These are phyloP conservation scores for sweet orange (Citrus sinensis) DNA, from an alignment of 345 rosid genomes.

Conservation along the genomic window DNA sequence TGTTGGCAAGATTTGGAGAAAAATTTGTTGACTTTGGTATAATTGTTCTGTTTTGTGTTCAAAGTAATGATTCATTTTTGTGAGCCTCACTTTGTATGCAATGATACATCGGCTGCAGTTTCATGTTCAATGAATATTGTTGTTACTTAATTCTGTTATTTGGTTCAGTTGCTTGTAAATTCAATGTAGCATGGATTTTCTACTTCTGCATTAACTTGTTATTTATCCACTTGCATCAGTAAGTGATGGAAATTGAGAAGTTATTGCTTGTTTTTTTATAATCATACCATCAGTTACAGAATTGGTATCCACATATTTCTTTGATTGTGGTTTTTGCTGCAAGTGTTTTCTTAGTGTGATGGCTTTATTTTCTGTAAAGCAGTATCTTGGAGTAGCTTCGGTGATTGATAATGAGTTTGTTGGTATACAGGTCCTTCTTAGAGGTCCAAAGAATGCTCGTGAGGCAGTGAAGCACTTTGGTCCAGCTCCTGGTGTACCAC, in stretches of 20 bases:
- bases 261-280: neutral
- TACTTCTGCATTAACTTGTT: neutral
- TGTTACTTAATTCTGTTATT: neutral
- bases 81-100: neutral
- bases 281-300: neutral
- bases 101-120: neutral
- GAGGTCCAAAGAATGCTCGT: constrained; percentile 94
- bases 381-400: too few species aligned
- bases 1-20: neutral
- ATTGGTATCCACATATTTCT: neutral
- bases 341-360: too few species aligned
- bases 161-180: neutral
- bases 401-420: neutral
- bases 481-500: constrained; percentile 96
- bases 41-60: neutral
- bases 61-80: neutral
- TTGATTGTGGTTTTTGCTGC: neutral
- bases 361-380: neutral
- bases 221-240: neutral
- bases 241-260: neutral
- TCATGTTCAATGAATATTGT: neutral
- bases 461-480: constrained; percentile 99
- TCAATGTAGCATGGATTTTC: neutral
- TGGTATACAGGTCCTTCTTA: constrained; percentile 62
- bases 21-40: neutral